A percentile compares a stretch with the other conserved stretches of the same genome.
These are phyloP conservation scores for Talaromyces marneffei DNA, from an alignment of 2,329 filamentous ascomycete genomes.

Conservation along the genomic window DNA sequence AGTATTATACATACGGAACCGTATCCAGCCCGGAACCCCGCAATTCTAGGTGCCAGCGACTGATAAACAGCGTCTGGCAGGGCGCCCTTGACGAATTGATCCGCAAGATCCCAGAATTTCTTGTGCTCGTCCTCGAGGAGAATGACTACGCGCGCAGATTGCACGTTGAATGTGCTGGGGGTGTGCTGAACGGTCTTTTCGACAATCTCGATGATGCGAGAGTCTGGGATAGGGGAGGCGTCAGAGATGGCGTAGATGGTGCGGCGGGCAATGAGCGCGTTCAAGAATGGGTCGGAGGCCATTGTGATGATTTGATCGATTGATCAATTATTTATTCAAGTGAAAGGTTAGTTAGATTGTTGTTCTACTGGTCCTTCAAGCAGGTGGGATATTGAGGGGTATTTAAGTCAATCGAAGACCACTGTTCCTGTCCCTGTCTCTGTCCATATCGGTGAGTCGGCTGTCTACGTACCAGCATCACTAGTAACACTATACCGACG, in stretches of 20 bases:
- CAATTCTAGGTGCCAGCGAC: slow-evolving; percentile 25
- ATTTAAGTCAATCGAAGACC: neutral
- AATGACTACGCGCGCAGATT: slow-evolving; percentile 68
- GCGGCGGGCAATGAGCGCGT: slow-evolving; percentile 25
- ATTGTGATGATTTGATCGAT: slow-evolving; percentile 1
- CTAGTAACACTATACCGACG: neutral
- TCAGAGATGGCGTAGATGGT: slow-evolving; percentile 25
- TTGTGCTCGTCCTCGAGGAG: slow-evolving; percentile 74
- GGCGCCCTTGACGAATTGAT: slow-evolving; percentile 51
- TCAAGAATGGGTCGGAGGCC: slow-evolving; percentile 18
- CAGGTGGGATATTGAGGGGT: neutral
- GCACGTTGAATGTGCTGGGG: slow-evolving; percentile 56
- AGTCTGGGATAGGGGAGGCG: slow-evolving; percentile 26
- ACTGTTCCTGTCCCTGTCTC: neutral
- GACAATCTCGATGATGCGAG: slow-evolving; percentile 26
- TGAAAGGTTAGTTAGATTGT: too few relatives aligned
- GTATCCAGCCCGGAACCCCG: slow-evolving; percentile 62
- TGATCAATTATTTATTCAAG: neutral
- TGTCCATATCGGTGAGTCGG: neutral
- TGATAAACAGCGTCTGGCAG: slow-evolving; percentile 53
- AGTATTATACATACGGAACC: slow-evolving; percentile 58
- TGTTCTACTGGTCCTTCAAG: neutral
- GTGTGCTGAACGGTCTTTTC: slow-evolving; percentile 55
- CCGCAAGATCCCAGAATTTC: slow-evolving; percentile 70
- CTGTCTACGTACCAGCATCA: neutral